Percentiles rank a stretch among this genome's conserved stretches.
These are phyloP conservation scores for Macrolepiota fuliginosa DNA, from an alignment of 768 basidiomycete genomes.

Conservation along the genomic window DNA sequence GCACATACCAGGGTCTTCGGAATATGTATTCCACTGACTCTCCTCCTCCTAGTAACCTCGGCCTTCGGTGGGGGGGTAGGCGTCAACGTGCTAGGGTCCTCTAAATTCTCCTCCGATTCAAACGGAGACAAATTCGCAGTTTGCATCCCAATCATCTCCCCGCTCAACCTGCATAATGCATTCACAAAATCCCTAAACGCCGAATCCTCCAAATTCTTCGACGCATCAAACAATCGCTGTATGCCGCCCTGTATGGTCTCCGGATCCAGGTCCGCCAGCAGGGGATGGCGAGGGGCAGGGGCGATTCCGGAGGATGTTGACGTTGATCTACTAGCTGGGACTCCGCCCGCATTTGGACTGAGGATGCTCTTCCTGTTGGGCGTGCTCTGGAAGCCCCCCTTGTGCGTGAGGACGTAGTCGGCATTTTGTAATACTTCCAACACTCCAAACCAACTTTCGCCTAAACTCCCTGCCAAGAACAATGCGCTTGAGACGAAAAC, in stretches of 20 bases:
- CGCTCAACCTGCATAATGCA: conserved; percentile 82
- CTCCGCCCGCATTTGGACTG: conserved; percentile 18
- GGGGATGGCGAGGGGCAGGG: conserved; percentile 44
- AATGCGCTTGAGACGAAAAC: conserved; percentile 74
- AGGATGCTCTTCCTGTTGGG: conserved; percentile 31
- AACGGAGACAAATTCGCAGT: conserved; percentile 37
- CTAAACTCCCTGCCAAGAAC: conserved; percentile 82
- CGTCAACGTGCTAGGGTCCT: conserved; percentile 30
- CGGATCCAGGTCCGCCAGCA: conserved; percentile 70
- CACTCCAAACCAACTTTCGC: conserved; percentile 89
- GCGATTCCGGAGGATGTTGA: conserved; percentile 26
- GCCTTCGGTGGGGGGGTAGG: conserved; percentile 37
- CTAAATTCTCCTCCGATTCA: conserved; percentile 35
- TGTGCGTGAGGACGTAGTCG: conserved; percentile 81
- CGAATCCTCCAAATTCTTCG: conserved; percentile 77
- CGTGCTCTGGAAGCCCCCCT: conserved; percentile 35
- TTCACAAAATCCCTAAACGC: conserved; percentile 77
- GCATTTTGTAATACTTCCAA: conserved; percentile 93
- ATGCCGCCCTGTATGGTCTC: conserved; percentile 74
- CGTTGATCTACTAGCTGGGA: conserved; percentile 34
- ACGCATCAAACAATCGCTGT: conserved; percentile 83
- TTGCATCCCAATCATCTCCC: conserved; percentile 93
- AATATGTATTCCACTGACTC: conserved; percentile 87
- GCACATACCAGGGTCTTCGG: conserved; percentile 69
- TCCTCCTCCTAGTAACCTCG: conserved; percentile 52